These are phyloP conservation scores for Ruellia speciosa DNA, from an alignment of 305 asterid species.

Conservation along the genomic window DNA sequence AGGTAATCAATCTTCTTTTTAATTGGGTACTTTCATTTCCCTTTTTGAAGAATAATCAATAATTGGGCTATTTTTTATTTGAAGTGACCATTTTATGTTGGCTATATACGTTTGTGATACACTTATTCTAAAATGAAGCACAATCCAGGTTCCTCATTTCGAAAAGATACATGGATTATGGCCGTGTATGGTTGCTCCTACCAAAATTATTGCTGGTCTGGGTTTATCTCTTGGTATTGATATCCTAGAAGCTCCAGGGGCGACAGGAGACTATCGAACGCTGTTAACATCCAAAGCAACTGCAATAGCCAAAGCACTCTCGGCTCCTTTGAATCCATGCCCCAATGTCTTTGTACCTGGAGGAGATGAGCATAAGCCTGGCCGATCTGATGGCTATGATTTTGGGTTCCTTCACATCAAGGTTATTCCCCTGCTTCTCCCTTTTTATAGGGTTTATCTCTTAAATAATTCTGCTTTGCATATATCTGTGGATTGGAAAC, in stretches of 20 bases:
- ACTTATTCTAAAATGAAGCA: slow-evolving; percentile 9
- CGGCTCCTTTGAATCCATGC: slow-evolving; percentile 55
- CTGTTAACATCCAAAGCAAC: slow-evolving; percentile 79
- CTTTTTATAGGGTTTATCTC: neutral
- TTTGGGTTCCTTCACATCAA: slow-evolving; percentile 91
- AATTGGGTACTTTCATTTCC: slow-evolving; percentile 2
- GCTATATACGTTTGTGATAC: slow-evolving; percentile 5
- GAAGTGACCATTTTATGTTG: slow-evolving; percentile 14
- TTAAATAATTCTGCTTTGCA: neutral
- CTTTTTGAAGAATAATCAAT: slow-evolving; percentile 4
- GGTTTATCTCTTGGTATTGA: slow-evolving; percentile 93
- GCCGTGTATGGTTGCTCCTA: slow-evolving; percentile 98
- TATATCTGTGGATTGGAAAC: no score
- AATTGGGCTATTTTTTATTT: neutral
- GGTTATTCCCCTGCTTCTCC: slow-evolving; percentile 27
- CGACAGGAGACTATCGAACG: slow-evolving; percentile 91
- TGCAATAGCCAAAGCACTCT: slow-evolving; percentile 73
- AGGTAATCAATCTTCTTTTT: slow-evolving; percentile 37
- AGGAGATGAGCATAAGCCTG: slow-evolving; percentile 75
- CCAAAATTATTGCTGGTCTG: slow-evolving; percentile 92
- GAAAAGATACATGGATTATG: slow-evolving; percentile 57
- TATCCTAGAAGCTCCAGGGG: slow-evolving; percentile 92
- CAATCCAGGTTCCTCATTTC: slow-evolving; percentile 70
- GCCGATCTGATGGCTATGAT: slow-evolving; percentile 67
- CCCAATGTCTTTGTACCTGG: slow-evolving; percentile 90